Base-by-base conservation (phyloP, 352 stramenopile species). In the Phytopythium cucurbitacearum region DNA sequence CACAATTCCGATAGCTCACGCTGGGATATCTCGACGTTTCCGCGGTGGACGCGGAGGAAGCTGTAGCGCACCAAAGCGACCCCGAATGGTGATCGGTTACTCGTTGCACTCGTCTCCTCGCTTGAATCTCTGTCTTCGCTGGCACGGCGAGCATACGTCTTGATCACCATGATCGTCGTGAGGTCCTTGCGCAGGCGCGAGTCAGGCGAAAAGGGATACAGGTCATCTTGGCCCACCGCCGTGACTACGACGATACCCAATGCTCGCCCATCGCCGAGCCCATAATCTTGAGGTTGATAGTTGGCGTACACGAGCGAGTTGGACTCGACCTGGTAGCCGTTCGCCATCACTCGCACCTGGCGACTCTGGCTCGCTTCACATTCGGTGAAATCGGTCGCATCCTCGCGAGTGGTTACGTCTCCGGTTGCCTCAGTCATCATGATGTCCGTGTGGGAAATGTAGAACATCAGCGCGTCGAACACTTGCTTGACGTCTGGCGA, bases 391-490 rank as follows among this genome's bases (percentile, higher is more conserved):
- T 64, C 62, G 13, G 37, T 45, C 0, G 53, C 16, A 4, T 61
- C 58, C 42, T 67, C 63, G 15, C 64, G 53, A 1, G 64, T 55
- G 11, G 57, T 71, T 11, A 71, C 52, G 37, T 76, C 51, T 0
- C 63, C 71, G 21, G 69, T 69, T n/a, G 60, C 53, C 40, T 79
- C 68, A 7, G 65, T 65, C 50, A 76, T 71, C 48, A 64, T 76
- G 40, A 76, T 69, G 21, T 82, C 66, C 46, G 67, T 66, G 60
- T 73, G 56, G 12, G 65, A 57, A 7, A 71, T 42, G 47, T 62
- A 63, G 51, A 71, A 71, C 10, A 64, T 56, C 34, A 71, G 45
- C 41, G 40, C 46, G 10, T 71, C 64, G 34, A 65, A 68, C 3
- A 68, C 64, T 45, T 64, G 51, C 16, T 49, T 57, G 36, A 60